Base-by-base conservation (phyloP, 495 filamentous ascomycete species). In the Halenospora varia region DNA sequence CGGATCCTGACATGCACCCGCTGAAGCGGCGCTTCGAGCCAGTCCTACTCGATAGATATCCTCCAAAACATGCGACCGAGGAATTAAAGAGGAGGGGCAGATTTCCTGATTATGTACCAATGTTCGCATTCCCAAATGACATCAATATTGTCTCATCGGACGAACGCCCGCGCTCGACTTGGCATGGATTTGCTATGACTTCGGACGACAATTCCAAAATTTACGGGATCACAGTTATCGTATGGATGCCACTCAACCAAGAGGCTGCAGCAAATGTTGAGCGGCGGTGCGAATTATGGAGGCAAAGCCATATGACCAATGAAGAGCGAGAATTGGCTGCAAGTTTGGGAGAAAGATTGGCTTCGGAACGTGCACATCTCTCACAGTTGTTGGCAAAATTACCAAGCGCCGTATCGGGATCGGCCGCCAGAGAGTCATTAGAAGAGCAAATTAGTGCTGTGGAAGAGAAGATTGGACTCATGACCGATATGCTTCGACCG, bases 131-230 rank as follows among this genome's bases (percentile, higher is more conserved):
- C 65, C 94, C 94, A 24, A 96, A 98, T 70, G 94, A 98, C 71
- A 90, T 98, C 63, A 90, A 90, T 55, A 93, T 98, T 51, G 89
- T 97, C 8, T 96, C 94, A 9, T 90, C 90, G 1, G 94, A 98
- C 66, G 92, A 97, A 66, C 81, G 90, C 59, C 94, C 94, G 1
- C 79, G 92, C 53, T 88, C 94, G 44, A 96, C 93, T 19, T 98
- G 94, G 94, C 94, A 98, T 76, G 94, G 94, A 42, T 98, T 97
- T 69, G 91, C 89, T 56, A 97, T 98, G 94, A 98, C 94, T 2
- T 89, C 86, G 42, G 86, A 87, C 29, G 94, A 97, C 68, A 92
- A 89, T 60, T 88, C 90, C 41, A 92, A 90, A 63, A 78, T 97
- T 18, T 92, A 98, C 66, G 94, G 90, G 24, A 89, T 97, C 57